phyloP scores from a whole-genome alignment of 1,284 basidiomycete genomes.

The Phylloboletellus chloephorus region DNA sequence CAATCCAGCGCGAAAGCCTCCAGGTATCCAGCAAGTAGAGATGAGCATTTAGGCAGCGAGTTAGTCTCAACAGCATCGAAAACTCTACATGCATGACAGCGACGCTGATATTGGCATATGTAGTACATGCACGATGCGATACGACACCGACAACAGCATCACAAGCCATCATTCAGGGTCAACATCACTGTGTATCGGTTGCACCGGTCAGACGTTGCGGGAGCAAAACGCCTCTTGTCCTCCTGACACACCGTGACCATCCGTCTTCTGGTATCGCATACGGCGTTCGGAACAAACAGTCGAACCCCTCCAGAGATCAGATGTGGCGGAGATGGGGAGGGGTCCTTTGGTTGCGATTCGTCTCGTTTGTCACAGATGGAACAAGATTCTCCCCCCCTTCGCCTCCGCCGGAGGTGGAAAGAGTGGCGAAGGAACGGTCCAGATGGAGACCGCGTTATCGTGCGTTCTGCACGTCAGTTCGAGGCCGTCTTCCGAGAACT shows the following conservation, averaged over 20 bases:
- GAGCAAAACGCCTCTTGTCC: constrained; percentile 12
- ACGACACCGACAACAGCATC: too few relatives aligned
- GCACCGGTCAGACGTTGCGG: constrained; percentile 13
- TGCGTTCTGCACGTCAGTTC: constrained; percentile 8
- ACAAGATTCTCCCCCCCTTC: constrained; percentile 1
- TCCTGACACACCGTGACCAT: constrained; percentile 12
- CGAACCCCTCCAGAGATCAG: constrained; percentile 7
- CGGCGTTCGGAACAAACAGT: constrained; percentile 4
- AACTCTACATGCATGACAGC: too few relatives aligned
- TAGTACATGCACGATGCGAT: too few relatives aligned
- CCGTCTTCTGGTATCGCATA: constrained; percentile 11
- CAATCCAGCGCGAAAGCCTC: too few relatives aligned
- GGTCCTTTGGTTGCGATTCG: not conserved
- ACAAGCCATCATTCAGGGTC: too few relatives aligned
- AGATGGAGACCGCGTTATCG: constrained; percentile 5
- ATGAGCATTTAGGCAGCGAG: too few relatives aligned
- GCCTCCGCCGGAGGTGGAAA: not conserved
- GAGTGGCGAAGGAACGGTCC: constrained; percentile 4
- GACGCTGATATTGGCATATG: too few relatives aligned
- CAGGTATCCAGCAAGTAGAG: too few relatives aligned
- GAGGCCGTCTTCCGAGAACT: constrained; percentile 6
- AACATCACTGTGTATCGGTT: not conserved
- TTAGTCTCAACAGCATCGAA: too few relatives aligned
- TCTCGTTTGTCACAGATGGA: not conserved
- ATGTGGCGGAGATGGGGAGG: constrained; percentile 1